Evolutionary conservation across 2,329 filamentous ascomycete genomes (phyloP).

Genomic region (Curvularia lunata): DNA sequence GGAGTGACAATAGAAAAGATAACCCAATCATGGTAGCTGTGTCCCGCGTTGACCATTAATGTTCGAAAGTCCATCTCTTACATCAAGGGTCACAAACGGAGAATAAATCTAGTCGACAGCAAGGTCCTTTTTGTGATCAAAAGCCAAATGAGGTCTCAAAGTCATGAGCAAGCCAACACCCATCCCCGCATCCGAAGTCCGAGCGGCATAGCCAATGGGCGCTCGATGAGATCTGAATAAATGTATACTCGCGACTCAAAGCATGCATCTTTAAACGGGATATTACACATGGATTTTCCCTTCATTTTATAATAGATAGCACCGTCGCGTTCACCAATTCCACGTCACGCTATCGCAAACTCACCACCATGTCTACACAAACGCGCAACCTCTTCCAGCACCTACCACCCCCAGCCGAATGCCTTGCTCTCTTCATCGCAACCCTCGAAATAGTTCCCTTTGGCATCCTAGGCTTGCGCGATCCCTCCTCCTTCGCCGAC

Average conservation of each 20-base stretch:
- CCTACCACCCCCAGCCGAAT: conserved; percentile 34
- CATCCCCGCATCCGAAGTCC: conserved; percentile 30
- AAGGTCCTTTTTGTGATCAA: not conserved
- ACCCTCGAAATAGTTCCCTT: conserved; percentile 33
- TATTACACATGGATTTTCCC: not conserved
- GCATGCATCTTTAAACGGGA: not conserved
- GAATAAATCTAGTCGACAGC: too few relatives aligned
- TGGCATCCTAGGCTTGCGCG: conserved; percentile 27
- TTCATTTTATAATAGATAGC: not conserved
- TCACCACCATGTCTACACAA: conserved; percentile 23
- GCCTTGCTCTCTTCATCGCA: conserved; percentile 31
- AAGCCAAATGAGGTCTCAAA: not conserved
- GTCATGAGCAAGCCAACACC: conserved; percentile 1
- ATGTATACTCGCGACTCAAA: not conserved
- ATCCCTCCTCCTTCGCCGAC: conserved; percentile 25
- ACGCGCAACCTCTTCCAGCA: conserved; percentile 26
- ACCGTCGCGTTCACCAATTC: not conserved
- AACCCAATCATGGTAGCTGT: not conserved
- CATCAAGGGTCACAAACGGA: too few relatives aligned
- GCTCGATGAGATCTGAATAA: conserved; percentile 8
- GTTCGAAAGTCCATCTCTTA: too few relatives aligned
- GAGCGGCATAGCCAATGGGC: conserved; percentile 18
- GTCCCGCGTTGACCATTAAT: not conserved
- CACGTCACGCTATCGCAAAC: not conserved
- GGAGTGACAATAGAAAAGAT: not conserved